Conservation (phyloP, 345 rosid genomes). For the Syzygium jambos region DNA sequence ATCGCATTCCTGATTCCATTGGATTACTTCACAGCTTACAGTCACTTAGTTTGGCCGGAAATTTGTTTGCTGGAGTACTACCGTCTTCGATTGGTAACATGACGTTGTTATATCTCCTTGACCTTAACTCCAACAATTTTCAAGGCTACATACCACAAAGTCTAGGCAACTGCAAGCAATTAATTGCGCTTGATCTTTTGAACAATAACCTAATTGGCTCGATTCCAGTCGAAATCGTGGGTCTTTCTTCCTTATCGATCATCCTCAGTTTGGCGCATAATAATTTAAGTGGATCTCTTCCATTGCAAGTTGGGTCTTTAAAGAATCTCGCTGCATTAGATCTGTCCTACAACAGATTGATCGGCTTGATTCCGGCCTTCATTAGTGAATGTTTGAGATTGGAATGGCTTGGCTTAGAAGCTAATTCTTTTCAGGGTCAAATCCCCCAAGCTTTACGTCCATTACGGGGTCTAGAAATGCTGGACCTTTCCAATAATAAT, state of each 20-base stretch:
- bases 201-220: not conserved
- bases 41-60: rapidly evolving
- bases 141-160: not conserved
- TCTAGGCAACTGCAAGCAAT: not conserved
- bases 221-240: not conserved
- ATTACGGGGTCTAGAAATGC: no score
- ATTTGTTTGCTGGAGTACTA: not conserved
- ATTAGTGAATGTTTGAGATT: no score
- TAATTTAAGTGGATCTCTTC: not conserved
- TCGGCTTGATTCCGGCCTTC: no score
- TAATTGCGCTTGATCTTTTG: not conserved
- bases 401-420: no score
- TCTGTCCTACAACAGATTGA: no score
- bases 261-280: not conserved
- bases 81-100: not conserved
- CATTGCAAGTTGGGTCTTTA: not conserved
- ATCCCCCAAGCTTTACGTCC: no score
- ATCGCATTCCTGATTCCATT: not conserved
- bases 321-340: no score
- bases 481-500: no score
- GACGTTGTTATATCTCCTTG: no score
- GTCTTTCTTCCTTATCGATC: not conserved
- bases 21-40: not conserved
- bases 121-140: not conserved
- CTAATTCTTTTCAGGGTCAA: no score